Conservation (phyloP, 2,329 filamentous ascomycete species). For the Ciborinia camelliae region DNA sequence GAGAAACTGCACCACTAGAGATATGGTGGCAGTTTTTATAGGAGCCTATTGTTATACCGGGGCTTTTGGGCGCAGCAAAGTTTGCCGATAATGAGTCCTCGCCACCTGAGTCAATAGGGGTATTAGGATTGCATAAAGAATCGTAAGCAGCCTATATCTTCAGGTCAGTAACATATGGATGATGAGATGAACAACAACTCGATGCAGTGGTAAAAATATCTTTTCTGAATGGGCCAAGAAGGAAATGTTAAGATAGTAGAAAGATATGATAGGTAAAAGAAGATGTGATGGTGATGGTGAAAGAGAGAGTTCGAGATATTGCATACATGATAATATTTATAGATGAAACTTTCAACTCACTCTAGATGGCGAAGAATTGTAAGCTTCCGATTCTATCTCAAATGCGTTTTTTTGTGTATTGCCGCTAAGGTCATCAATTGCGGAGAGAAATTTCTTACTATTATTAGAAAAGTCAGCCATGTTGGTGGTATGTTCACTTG, state of each 20-base stretch:
- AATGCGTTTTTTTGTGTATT: constrained; percentile 54
- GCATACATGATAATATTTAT: constrained; percentile 1
- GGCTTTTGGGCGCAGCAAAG: constrained; percentile 25
- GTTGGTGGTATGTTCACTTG: background rate
- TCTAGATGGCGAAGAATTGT: constrained; percentile 53
- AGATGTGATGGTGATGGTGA: background rate
- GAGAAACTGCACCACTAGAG: constrained; percentile 72
- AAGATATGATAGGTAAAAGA: background rate
- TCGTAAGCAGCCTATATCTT: constrained; percentile 49
- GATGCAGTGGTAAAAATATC: background rate
- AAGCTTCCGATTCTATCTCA: constrained; percentile 62
- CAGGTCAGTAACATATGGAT: background rate
- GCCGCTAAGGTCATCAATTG: constrained; percentile 43
- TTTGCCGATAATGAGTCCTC: constrained; percentile 24
- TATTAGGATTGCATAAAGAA: constrained; percentile 40
- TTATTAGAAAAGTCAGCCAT: background rate
- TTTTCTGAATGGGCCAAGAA: background rate
- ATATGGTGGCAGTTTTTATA: constrained; percentile 54
- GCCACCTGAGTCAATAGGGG: constrained; percentile 32
- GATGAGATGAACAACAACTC: background rate
- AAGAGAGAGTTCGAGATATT: too few relatives aligned
- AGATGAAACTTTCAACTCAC: constrained; percentile 43
- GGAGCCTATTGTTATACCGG: constrained; percentile 50
- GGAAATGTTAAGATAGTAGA: background rate
- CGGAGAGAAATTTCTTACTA: constrained; percentile 34